Conservation (phyloP, 2,329 filamentous ascomycete genomes). For the Venturia carpophila region DNA sequence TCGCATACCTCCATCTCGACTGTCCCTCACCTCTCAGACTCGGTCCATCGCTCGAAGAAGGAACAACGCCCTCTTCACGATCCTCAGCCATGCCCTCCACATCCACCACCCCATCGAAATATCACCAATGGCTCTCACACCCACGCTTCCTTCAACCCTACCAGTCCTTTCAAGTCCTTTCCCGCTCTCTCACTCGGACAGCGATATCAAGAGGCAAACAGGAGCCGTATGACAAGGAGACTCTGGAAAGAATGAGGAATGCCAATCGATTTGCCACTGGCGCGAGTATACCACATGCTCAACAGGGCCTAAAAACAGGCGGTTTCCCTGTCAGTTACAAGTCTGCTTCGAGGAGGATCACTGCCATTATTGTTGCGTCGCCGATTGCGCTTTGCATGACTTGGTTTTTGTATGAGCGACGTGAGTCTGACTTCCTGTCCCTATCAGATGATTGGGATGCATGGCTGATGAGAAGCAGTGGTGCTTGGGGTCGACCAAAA, state of each 20-base stretch:
- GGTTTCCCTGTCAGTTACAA: conserved; percentile 15
- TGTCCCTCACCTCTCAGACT: background rate
- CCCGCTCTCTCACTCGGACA: background rate
- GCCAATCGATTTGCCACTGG: background rate
- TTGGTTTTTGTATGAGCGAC: conserved; percentile 16
- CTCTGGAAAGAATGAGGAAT: background rate
- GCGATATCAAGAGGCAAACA: background rate
- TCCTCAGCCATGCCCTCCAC: background rate
- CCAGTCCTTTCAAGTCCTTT: background rate
- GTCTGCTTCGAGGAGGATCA: conserved; percentile 13
- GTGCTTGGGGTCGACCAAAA: conserved; percentile 16
- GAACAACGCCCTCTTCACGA: background rate
- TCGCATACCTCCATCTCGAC: too few species aligned
- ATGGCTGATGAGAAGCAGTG: background rate
- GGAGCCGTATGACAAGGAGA: background rate
- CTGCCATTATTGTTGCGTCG: conserved; percentile 17
- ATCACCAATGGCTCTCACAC: background rate
- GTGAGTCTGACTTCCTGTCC: background rate
- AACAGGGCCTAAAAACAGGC: conserved; percentile 1
- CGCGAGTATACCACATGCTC: background rate
- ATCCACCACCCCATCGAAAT: background rate
- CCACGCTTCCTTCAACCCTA: background rate
- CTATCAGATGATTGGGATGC: background rate
- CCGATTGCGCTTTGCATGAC: conserved; percentile 11
- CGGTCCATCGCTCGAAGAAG: background rate